A percentile compares a stretch with the other conserved stretches of the same genome.
These are phyloP conservation scores for Metschnikowia peoriensis DNA, from an alignment of 805 yeast species.

Conservation along the genomic window DNA sequence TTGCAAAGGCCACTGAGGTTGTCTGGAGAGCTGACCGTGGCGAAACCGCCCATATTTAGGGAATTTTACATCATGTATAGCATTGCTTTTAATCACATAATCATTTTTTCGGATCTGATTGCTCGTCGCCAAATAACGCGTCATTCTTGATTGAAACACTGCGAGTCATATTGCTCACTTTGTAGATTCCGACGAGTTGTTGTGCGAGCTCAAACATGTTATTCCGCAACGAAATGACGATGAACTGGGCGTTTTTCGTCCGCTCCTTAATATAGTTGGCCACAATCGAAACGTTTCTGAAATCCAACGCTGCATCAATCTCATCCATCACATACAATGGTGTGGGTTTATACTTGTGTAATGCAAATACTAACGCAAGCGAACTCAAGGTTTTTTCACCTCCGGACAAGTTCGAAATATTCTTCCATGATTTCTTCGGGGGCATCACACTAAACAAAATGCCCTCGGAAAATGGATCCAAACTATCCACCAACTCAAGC, in stretches of 20 bases:
- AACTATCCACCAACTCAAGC: conserved; percentile 87
- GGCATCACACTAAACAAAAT: conserved; percentile 98
- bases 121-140: conserved; percentile 36
- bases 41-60: conserved; percentile 14
- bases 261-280: conserved; percentile 96
- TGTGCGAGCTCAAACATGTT: conserved; percentile 98
- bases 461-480: conserved; percentile 98
- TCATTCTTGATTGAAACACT: conserved; percentile 75
- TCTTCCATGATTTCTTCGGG: conserved; percentile 96
- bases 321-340: conserved; percentile 99
- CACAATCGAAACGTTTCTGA: conserved; percentile 93
- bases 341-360: conserved; percentile 94
- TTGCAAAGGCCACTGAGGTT: conserved; percentile 53
- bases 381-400: conserved; percentile 97
- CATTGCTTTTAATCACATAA: neutral
- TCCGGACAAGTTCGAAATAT: conserved; percentile 91
- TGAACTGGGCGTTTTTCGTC: conserved; percentile 93
- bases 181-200: conserved; percentile 92
- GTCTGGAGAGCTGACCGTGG: conserved; percentile 16
- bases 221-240: conserved; percentile 91
- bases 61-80: neutral
- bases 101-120: neutral
- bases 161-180: conserved; percentile 85
- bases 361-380: conserved; percentile 90
- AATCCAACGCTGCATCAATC: conserved; percentile 97